Evolutionary conservation across 345 rosid genomes (phyloP), one percentile per base, ranked within the genome.

Genomic region (Kandelia obovata): DNA sequence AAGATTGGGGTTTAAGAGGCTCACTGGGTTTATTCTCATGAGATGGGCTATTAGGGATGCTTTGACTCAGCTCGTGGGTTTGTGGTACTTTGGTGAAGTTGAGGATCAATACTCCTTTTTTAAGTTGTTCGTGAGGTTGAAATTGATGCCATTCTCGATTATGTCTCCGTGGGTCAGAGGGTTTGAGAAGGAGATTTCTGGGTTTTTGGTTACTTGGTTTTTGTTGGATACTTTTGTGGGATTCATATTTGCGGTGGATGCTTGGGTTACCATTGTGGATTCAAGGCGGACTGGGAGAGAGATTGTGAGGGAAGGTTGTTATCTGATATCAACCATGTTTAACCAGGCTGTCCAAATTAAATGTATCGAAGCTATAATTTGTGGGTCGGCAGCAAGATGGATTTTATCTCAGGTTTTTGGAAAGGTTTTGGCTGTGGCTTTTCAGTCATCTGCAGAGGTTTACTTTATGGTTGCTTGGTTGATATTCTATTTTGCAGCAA

Each of bases 1-100:
- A 7, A 86, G 86, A 70, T 71, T 95, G 51, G 97, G 96, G 69
- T 71, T 87, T 58, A 92, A 79, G 83, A 83, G 96, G 69, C 85
- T 95, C 20, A 82, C 96, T 52, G 96, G 97, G 5, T 95, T 88
- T 71, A 71, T 95, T 71, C 74, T 88, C 63, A 92, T 92, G 93
- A 82, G 86, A 71, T 95, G 96, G 97, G 97, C 96, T 0, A 89
- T 92, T 62, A 86, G 96, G 70, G 99, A 95, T 73, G 92, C 96
- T 0, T 69, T 92, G 77, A 88, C 89, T 26, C 96, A 90, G 88
- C 82, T 92, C 59, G 84, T 90, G 1, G 97, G 96, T 4, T 78
- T 92, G 72, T 91, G 96, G 97, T 87, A 81, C 69, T 89, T 95
- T 47, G 96, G 97, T 5, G 93, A 89, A 53, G 82, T 91, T 55